Conservation (phyloP, 441 rosid species). For the Populus hybrid region DNA sequence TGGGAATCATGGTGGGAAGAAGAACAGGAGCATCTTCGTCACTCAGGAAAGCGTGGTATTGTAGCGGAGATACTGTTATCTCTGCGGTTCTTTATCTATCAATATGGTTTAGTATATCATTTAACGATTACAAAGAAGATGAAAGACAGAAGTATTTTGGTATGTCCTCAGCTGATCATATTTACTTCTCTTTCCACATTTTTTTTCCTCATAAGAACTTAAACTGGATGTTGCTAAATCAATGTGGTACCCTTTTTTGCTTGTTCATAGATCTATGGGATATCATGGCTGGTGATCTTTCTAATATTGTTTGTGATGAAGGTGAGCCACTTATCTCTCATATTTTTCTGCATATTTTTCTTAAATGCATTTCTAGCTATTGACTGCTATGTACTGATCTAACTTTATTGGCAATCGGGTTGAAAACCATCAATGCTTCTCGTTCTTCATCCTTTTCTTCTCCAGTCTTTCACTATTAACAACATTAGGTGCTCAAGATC, state of each 20-base stretch:
- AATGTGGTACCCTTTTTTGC: slow-evolving; percentile 8
- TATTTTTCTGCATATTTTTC: too few relatives aligned
- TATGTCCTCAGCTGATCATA: slow-evolving; percentile 26
- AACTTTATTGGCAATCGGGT: not conserved
- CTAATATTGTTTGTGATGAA: slow-evolving; percentile 90
- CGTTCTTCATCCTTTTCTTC: too few relatives aligned
- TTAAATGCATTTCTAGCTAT: not conserved
- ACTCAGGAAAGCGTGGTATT: slow-evolving; percentile 93
- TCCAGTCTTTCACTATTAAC: too few relatives aligned
- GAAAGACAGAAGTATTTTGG: slow-evolving; percentile 55
- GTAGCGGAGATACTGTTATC: slow-evolving; percentile 83
- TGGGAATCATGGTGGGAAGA: slow-evolving; percentile 99
- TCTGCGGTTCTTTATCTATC: slow-evolving; percentile 86
- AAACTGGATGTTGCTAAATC: not conserved
- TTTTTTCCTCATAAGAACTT: not conserved
- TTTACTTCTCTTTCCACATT: not conserved
- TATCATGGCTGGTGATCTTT: slow-evolving; percentile 95
- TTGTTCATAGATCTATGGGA: slow-evolving; percentile 72
- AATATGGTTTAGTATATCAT: slow-evolving; percentile 95
- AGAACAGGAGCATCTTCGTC: slow-evolving; percentile 91
- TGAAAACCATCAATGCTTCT: not conserved
- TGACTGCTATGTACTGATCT: not conserved
- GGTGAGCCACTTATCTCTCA: slow-evolving; percentile 43
- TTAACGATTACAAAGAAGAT: slow-evolving; percentile 47
- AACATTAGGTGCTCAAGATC: too few relatives aligned